Evolutionary conservation across 2,329 filamentous ascomycete genomes (phyloP), one percentile per base, ranked within the genome.

Genomic region (Epichloe aotearoae): DNA sequence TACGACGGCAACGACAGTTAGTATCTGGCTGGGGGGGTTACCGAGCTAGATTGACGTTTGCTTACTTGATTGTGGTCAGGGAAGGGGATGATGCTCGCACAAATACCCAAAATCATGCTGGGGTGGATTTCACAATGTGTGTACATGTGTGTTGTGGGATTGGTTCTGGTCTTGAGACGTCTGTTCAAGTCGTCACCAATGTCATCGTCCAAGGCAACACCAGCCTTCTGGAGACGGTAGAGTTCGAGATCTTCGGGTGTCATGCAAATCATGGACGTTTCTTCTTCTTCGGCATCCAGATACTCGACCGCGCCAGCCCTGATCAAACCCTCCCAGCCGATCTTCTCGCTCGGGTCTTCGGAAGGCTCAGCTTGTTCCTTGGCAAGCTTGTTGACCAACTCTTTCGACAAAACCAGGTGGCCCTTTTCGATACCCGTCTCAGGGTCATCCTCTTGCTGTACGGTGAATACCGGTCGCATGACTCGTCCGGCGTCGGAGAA

Each of bases 91-190:
- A 98, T 98, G 71, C 90, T 96, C 61, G 93, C 93, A 65, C 94
- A 98, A 56, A 98, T 95, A 64, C 93, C 93, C 50, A 98, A 73
- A 66, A 98, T 93, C 93, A 98, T 98, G 69, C 89, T 95, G 19
- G 93, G 94, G 62, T 98, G 94, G 66, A 98, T 97, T 71, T 98
- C 93, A 69, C 94, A 98, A 67, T 98, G 94, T 0, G 93, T 98
- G 76, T 91, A 97, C 62, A 85, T 88, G 68, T 94, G 87, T 15
- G 91, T 89, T 5, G 84, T 86, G 20, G 86, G 83, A 61, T 94
- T 96, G 41, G 93, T 81, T 61, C 84, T 84, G 1, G 89, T 90
- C 68, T 93, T 93, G 58, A 98, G 80, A 61, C 93, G 84, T 64
- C 84, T 83, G 62, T 95, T 91, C 44, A 85, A 80, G 59, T 95